Evolutionary conservation across 176 grass and related monocot genomes (phyloP).

Genomic region (Thalia dealbata): DNA sequence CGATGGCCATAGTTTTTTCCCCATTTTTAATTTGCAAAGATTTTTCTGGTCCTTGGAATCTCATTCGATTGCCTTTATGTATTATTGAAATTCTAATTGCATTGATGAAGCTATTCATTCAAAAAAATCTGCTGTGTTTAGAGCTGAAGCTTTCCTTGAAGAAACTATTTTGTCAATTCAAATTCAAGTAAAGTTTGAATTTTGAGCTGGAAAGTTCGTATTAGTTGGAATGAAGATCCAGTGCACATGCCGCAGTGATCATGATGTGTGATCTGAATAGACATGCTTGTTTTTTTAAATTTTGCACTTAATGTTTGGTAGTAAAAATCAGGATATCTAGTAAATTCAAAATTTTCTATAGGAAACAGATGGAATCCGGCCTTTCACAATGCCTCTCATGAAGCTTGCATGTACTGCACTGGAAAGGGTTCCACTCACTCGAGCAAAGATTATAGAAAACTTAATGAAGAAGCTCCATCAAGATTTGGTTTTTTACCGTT

Average conservation of each 20-base stretch:
- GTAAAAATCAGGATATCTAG: background rate
- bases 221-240: background rate
- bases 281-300: background rate
- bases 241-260: background rate
- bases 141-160: background rate
- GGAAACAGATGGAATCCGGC: slow-evolving; percentile 86
- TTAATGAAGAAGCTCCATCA: slow-evolving; percentile 86
- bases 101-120: background rate
- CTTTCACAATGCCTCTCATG: slow-evolving; percentile 99
- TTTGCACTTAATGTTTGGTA: background rate
- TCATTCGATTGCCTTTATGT: background rate
- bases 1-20: too few relatives aligned
- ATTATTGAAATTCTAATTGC: background rate
- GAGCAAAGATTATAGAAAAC: slow-evolving; percentile 57
- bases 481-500: slow-evolving; percentile 83
- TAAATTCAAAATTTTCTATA: slow-evolving; percentile 24
- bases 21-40: too few relatives aligned
- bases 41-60: too few relatives aligned
- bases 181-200: background rate
- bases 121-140: background rate
- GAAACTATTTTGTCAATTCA: background rate
- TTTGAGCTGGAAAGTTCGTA: background rate
- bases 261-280: background rate
- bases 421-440: slow-evolving; percentile 86
- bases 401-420: slow-evolving; percentile 90